Percentiles rank a stretch among this genome's conserved stretches.
phyloP scores from a whole-genome alignment of 257 asterid species.

The Nicotiana sylvestris region DNA sequence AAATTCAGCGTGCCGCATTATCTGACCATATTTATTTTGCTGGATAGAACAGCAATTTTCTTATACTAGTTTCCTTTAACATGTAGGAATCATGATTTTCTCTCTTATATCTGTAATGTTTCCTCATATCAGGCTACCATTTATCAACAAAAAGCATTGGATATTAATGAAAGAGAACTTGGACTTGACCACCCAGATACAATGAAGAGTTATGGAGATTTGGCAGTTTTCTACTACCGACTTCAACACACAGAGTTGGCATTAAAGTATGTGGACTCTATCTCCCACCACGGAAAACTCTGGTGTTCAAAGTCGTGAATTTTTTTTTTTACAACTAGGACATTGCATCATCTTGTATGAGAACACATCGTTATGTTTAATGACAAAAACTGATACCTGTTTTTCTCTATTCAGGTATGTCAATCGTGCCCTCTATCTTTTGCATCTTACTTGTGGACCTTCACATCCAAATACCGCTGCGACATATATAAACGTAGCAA shows the following conservation, averaged over 20 bases:
- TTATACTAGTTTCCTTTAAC: background rate
- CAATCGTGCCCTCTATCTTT: slow-evolving; percentile 95
- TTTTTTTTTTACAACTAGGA: background rate
- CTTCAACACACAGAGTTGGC: slow-evolving; percentile 98
- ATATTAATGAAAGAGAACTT: slow-evolving; percentile 93
- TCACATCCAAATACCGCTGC: slow-evolving; percentile 99
- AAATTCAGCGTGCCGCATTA: background rate
- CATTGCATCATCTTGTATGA: background rate
- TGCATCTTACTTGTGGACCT: slow-evolving; percentile 94
- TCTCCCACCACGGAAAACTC: background rate
- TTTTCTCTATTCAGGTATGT: slow-evolving; percentile 59
- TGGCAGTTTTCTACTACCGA: slow-evolving; percentile 94
- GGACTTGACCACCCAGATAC: slow-evolving; percentile 99
- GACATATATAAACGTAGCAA: slow-evolving; percentile 93
- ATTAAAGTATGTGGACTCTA: slow-evolving; percentile 59
- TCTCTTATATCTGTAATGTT: background rate
- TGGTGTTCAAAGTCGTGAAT: background rate
- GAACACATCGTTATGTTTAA: background rate
- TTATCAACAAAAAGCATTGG: slow-evolving; percentile 96
- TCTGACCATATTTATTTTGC: background rate
- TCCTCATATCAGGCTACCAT: slow-evolving; percentile 63
- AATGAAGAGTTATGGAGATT: slow-evolving; percentile 99
- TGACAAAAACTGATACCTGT: background rate
- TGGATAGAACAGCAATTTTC: background rate
- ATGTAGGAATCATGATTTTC: background rate